phyloP scores from a whole-genome alignment of 1,284 basidiomycete species.

The Tremellales sp. region DNA sequence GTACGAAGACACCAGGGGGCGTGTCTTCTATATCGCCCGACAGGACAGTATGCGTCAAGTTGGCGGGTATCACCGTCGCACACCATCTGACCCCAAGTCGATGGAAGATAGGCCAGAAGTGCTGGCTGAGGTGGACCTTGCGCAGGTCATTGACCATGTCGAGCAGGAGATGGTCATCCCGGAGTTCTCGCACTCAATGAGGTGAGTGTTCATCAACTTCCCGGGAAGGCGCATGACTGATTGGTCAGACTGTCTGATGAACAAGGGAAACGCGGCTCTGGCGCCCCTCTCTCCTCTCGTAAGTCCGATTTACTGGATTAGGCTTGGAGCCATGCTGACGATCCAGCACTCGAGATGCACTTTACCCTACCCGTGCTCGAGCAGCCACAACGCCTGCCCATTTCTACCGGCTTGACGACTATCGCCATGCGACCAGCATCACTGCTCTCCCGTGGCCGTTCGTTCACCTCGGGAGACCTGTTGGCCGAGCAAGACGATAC shows the following conservation, averaged over 20 bases:
- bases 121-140: background rate
- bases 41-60: conserved; percentile 23
- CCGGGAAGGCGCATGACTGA: background rate
- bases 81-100: conserved; percentile 21
- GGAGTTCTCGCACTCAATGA: background rate
- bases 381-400: conserved; percentile 11
- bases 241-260: conserved; percentile 3
- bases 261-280: background rate
- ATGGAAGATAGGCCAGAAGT: conserved; percentile 5
- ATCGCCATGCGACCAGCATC: conserved; percentile 19
- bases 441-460: conserved; percentile 36
- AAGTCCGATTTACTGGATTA: background rate
- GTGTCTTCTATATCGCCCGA: conserved; percentile 36
- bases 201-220: background rate
- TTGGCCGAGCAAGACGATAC: conserved; percentile 11
- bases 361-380: conserved; percentile 21
- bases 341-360: conserved; percentile 21
- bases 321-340: background rate
- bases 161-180: background rate
- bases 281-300: background rate
- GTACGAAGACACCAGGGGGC: conserved; percentile 21
- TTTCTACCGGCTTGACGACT: conserved; percentile 6
- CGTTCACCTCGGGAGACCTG: conserved; percentile 33
- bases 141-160: background rate
- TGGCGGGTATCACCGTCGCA: conserved; percentile 19